Percentiles rank a stretch among this genome's conserved stretches.
Conservation (phyloP, 805 yeast species). For the Pichia sporocuriosa region DNA sequence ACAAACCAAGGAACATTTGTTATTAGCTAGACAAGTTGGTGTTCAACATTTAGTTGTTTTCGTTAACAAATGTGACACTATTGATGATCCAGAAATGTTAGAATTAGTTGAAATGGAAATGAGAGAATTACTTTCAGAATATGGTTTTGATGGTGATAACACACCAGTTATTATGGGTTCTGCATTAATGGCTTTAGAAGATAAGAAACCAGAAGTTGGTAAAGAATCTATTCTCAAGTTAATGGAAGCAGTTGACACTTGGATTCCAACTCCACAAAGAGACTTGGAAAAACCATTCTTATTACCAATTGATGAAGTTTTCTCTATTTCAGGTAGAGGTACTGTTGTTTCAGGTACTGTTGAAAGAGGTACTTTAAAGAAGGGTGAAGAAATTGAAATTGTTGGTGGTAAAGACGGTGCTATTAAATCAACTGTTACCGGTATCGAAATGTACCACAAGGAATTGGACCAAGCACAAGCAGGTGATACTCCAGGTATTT, state of each 20-base stretch:
- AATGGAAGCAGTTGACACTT: conserved; percentile 86
- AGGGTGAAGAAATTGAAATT: conserved; percentile 97
- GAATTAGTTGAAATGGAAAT: conserved; percentile 99
- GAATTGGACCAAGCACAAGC: conserved; percentile 97
- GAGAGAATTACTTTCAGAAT: conserved; percentile 87
- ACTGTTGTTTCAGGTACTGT: conserved; percentile 99
- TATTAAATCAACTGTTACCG: conserved; percentile 90
- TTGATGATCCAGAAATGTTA: conserved; percentile 98
- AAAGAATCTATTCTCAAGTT: conserved; percentile 73
- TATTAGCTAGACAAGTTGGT: conserved; percentile 99
- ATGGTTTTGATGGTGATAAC: conserved; percentile 97
- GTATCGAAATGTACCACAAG: conserved; percentile 99
- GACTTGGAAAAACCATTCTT: conserved; percentile 94
- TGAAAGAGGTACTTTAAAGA: conserved; percentile 95
- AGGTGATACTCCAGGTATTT: conserved; percentile 98
- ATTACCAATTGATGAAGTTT: conserved; percentile 95
- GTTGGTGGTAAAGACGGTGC: conserved; percentile 87
- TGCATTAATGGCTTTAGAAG: conserved; percentile 94
- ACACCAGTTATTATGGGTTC: conserved; percentile 98
- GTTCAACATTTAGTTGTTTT: conserved; percentile 95
- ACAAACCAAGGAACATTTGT: conserved; percentile 97
- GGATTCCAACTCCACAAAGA: conserved; percentile 94
- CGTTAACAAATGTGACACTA: conserved; percentile 95
- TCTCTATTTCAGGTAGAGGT: conserved; percentile 99
- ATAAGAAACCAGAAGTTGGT: conserved; percentile 85